phyloP scores from a whole-genome alignment of 345 rosid genomes.

The Arabidopsis thaliana region TAIR10.1 NC_003074.8:8410001-8410500 shows the following conservation, averaged over 20 bases:
- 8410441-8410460: conserved; percentile 37
- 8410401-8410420: conserved; percentile 36
- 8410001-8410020: neutral
- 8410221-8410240: neutral
- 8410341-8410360: conserved; percentile 55
- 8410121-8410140: conserved; percentile 6
- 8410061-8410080: neutral
- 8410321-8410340: conserved; percentile 41
- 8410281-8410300: conserved; percentile 15
- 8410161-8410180: conserved; percentile 22
- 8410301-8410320: conserved; percentile 19
- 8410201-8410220: conserved; percentile 25
- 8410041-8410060: neutral
- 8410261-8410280: neutral
- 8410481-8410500: conserved; percentile 46
- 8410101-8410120: neutral
- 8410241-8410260: neutral
- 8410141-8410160: conserved; percentile 37
- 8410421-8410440: conserved; percentile 24
- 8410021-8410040: conserved; percentile 2
- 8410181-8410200: conserved; percentile 31
- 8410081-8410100: neutral
- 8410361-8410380: conserved; percentile 47
- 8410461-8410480: conserved; percentile 34
- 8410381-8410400: conserved; percentile 31